Percentiles rank a stretch among this genome's conserved stretches.
Evolutionary conservation across 2,329 filamentous ascomycete genomes (phyloP).

Genomic region (Lachnellula hyalina): DNA sequence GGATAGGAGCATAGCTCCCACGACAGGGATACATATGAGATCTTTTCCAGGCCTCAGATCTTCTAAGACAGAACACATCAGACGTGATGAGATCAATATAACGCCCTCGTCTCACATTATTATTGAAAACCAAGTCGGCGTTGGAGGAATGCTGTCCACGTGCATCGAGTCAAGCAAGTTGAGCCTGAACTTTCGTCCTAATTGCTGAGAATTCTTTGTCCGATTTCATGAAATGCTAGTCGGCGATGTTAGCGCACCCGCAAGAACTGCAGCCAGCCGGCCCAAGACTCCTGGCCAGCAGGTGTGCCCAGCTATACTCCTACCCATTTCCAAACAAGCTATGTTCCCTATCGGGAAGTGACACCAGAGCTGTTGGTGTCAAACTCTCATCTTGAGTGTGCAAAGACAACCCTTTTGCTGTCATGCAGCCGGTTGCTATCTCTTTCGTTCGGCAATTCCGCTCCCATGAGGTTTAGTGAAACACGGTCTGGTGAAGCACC

Average conservation of each 20-base stretch:
- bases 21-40: conserved; percentile 7
- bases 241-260: conserved; percentile 31
- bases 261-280: conserved; percentile 45
- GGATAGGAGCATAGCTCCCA: conserved; percentile 24
- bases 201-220: conserved; percentile 41
- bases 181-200: conserved; percentile 18
- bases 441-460: conserved; percentile 22
- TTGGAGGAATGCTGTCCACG: conserved; percentile 36
- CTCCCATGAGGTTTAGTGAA: conserved; percentile 21
- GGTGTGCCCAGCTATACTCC: conserved; percentile 21
- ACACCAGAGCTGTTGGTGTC: conserved; percentile 27
- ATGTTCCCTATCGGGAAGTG: conserved; percentile 26
- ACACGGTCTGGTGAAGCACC: conserved; percentile 23
- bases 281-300: conserved; percentile 29
- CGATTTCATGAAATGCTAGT: conserved; percentile 31
- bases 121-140: conserved; percentile 10
- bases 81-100: conserved; percentile 5
- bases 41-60: conserved; percentile 6
- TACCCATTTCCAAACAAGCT: conserved; percentile 30
- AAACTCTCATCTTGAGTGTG: conserved; percentile 28
- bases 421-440: conserved; percentile 24
- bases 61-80: conserved; percentile 6
- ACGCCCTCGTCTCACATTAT: conserved; percentile 3
- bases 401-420: conserved; percentile 20
- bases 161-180: conserved; percentile 50